Conservation (phyloP, 2,329 filamentous ascomycete genomes). For the Pseudopyricularia cyperi region DNA sequence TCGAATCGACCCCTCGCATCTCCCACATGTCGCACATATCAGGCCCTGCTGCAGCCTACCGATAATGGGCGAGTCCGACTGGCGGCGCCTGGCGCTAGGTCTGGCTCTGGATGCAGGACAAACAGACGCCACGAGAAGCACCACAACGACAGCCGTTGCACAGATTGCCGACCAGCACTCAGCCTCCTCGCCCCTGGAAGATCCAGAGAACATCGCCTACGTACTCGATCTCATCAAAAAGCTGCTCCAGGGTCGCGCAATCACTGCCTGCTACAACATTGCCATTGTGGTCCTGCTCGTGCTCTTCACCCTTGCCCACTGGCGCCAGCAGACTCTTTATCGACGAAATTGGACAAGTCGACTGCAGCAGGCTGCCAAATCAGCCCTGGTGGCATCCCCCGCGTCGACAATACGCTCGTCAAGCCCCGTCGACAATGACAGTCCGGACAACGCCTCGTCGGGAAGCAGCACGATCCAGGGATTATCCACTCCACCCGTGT, state of each 20-base stretch:
- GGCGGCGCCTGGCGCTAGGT: background rate
- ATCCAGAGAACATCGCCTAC: conserved; percentile 1
- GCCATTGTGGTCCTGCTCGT: conserved; percentile 16
- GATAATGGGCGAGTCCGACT: background rate
- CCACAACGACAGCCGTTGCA: background rate
- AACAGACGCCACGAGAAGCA: background rate
- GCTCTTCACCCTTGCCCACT: conserved; percentile 15
- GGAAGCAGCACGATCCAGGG: conserved; percentile 20
- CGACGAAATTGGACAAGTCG: conserved; percentile 12
- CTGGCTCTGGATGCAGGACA: background rate
- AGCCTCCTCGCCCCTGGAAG: background rate
- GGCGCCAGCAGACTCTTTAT: conserved; percentile 10
- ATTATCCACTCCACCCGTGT: conserved; percentile 11
- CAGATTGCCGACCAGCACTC: background rate
- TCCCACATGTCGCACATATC: background rate
- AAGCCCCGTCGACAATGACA: background rate
- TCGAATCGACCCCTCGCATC: no score
- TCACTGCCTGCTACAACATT: conserved; percentile 20
- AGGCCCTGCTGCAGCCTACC: background rate
- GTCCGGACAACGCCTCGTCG: conserved; percentile 14
- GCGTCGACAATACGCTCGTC: background rate
- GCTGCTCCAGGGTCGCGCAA: conserved; percentile 12
- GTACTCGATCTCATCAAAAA: conserved; percentile 1
- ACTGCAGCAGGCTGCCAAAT: conserved; percentile 4
- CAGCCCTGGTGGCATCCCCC: background rate